Percentiles rank a stretch among this genome's conserved stretches.
Conservation (phyloP, 1,284 basidiomycete genomes). For the Microbotryum intermedium region DNA sequence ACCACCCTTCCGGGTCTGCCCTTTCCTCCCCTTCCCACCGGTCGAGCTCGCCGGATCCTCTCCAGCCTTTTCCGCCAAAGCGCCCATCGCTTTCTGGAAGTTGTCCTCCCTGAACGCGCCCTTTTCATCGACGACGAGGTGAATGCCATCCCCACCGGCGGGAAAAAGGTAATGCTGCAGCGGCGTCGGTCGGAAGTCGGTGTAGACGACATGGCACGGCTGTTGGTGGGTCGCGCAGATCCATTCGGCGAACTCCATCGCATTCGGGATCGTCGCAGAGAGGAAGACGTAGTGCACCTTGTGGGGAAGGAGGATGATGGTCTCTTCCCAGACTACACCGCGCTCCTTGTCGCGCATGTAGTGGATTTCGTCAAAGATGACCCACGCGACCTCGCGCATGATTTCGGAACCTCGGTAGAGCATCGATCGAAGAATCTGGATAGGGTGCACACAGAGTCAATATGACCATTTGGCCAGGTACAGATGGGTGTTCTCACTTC, state of each 20-base stretch:
- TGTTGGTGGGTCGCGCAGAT: constrained; percentile 95
- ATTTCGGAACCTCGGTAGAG: constrained; percentile 97
- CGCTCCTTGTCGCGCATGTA: constrained; percentile 94
- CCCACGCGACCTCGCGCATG: constrained; percentile 99
- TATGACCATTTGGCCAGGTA: background rate
- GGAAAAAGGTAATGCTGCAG: constrained; percentile 98
- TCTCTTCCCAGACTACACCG: constrained; percentile 60
- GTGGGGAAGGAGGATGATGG: constrained; percentile 93
- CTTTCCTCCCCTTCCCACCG: constrained; percentile 62
- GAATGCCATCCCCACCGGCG: constrained; percentile 90
- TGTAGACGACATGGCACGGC: constrained; percentile 98
- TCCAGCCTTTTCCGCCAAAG: constrained; percentile 71
- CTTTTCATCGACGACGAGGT: constrained; percentile 95
- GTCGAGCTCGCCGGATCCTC: constrained; percentile 58
- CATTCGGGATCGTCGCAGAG: constrained; percentile 99
- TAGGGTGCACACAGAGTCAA: background rate
- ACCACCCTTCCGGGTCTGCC: constrained; percentile 83
- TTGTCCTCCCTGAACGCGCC: constrained; percentile 95
- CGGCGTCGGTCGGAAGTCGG: constrained; percentile 96
- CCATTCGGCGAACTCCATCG: constrained; percentile 99
- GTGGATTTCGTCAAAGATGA: constrained; percentile 98
- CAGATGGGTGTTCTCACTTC: constrained; percentile 53
- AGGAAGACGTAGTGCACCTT: constrained; percentile 96
- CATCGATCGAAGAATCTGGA: constrained; percentile 94
- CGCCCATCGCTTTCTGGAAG: constrained; percentile 96